These are phyloP conservation scores for Amaranthus tricolor DNA, from an alignment of 179 eudicot species.

Conservation along the genomic window DNA sequence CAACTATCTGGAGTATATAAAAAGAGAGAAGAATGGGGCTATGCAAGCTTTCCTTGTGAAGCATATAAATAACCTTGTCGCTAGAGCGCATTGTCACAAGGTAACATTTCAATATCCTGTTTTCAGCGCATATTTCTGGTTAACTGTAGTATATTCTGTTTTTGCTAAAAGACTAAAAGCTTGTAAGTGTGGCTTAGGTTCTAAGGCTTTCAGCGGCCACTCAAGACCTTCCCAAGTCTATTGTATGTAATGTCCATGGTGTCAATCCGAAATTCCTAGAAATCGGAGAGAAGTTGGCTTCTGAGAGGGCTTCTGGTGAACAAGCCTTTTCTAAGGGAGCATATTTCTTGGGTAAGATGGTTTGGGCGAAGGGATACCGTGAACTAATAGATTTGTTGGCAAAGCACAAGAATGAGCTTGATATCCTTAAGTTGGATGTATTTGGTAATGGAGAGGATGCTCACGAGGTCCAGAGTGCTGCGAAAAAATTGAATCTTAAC, in stretches of 20 bases:
- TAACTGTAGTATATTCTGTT: neutral
- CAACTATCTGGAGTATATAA: conserved; percentile 96
- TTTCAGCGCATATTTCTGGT: neutral
- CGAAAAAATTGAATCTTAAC: conserved; percentile 61
- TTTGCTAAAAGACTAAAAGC: conserved; percentile 9
- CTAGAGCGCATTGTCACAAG: conserved; percentile 91
- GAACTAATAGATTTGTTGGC: conserved; percentile 82
- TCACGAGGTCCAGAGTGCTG: conserved; percentile 74
- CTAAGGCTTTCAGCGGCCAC: conserved; percentile 98
- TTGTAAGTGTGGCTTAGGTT: conserved; percentile 45
- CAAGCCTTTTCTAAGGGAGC: conserved; percentile 90
- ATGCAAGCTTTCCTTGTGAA: conserved; percentile 89
- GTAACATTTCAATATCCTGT: conserved; percentile 27
- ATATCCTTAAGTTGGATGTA: conserved; percentile 75
- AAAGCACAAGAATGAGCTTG: conserved; percentile 71
- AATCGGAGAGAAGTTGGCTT: conserved; percentile 87
- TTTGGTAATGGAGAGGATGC: conserved; percentile 97
- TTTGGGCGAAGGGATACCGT: conserved; percentile 97
- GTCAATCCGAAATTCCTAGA: conserved; percentile 85
- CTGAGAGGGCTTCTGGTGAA: conserved; percentile 78
- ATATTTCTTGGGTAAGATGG: conserved; percentile 97
- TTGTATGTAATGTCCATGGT: conserved; percentile 92
- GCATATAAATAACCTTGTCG: conserved; percentile 76
- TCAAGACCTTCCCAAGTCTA: conserved; percentile 86
- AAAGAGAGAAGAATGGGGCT: conserved; percentile 96